phyloP scores from a whole-genome alignment of 2,329 filamentous ascomycete species.

The Clonostachys solani region DNA sequence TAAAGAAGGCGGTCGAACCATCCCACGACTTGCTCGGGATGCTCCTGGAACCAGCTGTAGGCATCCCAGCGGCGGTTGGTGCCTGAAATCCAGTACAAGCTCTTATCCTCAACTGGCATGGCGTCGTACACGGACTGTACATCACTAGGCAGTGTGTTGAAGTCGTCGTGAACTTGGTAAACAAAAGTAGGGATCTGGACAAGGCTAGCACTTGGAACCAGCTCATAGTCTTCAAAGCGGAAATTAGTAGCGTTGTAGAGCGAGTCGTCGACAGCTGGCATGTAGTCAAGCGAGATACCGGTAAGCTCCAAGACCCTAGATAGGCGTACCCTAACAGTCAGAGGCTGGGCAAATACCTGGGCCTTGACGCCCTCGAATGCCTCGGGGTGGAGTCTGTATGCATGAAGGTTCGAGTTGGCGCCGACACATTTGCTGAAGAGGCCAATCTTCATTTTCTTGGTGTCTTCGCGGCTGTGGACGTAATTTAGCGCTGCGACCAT shows the following conservation, averaged over 20 bases:
- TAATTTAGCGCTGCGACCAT: slow-evolving; percentile 3
- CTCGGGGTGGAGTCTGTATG: slow-evolving; percentile 1
- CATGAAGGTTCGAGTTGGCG: slow-evolving; percentile 2
- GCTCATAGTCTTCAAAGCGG: too few species aligned
- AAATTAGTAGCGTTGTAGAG: too few species aligned
- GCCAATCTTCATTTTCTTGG: slow-evolving; percentile 1
- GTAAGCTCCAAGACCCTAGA: too few species aligned
- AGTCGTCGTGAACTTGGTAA: too few species aligned
- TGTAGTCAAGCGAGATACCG: too few species aligned
- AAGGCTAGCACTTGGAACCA: too few species aligned
- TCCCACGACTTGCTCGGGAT: background rate
- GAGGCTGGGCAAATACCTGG: slow-evolving; percentile 1
- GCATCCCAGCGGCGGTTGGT: slow-evolving; percentile 3
- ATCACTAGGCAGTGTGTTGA: too few species aligned
- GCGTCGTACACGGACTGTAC: background rate
- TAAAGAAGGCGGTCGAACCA: background rate
- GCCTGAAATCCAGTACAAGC: slow-evolving; percentile 2
- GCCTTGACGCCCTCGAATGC: slow-evolving; percentile 2
- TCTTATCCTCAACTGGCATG: slow-evolving; percentile 1
- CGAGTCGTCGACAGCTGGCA: too few species aligned
- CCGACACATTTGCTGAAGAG: slow-evolving; percentile 3
- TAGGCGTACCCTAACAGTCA: background rate
- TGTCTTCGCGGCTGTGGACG: slow-evolving; percentile 1
- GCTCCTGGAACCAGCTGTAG: slow-evolving; percentile 3
- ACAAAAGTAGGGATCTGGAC: too few species aligned